A percentile compares a stretch with the other conserved stretches of the same genome.
Evolutionary conservation across 495 filamentous ascomycete genomes (phyloP).

Genomic region (Clavariopsis aquatica): DNA sequence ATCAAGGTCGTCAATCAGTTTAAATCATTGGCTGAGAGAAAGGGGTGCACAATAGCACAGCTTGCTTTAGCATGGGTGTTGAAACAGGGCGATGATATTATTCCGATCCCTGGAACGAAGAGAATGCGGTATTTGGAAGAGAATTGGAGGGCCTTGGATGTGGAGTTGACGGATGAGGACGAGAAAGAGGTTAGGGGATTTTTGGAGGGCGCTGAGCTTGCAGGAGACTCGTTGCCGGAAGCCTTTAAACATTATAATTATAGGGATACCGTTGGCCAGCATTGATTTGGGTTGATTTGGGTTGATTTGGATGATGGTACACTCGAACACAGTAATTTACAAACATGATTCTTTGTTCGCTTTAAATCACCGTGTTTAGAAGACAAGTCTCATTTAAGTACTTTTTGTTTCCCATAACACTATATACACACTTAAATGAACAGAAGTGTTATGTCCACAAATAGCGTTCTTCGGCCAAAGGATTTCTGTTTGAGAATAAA

Average conservation of each 20-base stretch:
- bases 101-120: conserved; percentile 58
- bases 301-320: too few species aligned
- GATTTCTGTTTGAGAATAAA: too few species aligned
- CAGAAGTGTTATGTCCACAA: too few species aligned
- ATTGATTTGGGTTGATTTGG: neutral
- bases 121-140: conserved; percentile 43
- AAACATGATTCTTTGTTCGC: too few species aligned
- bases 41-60: conserved; percentile 53
- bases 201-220: conserved; percentile 36
- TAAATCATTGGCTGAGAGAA: conserved; percentile 49
- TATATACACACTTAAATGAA: too few species aligned
- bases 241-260: neutral
- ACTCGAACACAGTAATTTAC: too few species aligned
- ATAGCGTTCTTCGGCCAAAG: too few species aligned
- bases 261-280: neutral
- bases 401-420: too few species aligned
- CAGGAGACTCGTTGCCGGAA: conserved; percentile 8
- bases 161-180: conserved; percentile 42
- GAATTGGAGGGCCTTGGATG: conserved; percentile 40
- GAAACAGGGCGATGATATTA: conserved; percentile 60
- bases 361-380: too few species aligned
- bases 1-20: conserved; percentile 51
- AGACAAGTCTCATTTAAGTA: too few species aligned
- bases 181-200: conserved; percentile 43
- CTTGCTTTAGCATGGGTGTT: conserved; percentile 62